These are phyloP conservation scores for Botryosphaeria dothidea DNA, from an alignment of 2,329 filamentous ascomycete genomes.

Conservation along the genomic window DNA sequence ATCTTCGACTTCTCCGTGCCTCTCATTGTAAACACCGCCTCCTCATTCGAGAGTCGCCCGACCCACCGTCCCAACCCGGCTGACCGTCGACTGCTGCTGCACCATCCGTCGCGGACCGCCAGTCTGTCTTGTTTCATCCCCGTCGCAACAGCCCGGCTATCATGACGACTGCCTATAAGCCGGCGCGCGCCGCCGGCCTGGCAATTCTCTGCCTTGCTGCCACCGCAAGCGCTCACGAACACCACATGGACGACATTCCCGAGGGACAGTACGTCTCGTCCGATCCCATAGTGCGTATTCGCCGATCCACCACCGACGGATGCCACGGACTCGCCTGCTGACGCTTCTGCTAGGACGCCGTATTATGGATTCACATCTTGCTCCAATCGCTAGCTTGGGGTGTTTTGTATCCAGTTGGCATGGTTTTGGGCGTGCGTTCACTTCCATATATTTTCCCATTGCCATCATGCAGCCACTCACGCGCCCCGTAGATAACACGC, in stretches of 20 bases:
- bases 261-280: slow-evolving; percentile 40
- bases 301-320: neutral
- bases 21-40: slow-evolving; percentile 1
- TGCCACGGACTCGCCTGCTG: slow-evolving; percentile 19
- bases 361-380: slow-evolving; percentile 92
- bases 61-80: neutral
- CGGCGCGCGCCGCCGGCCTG: slow-evolving; percentile 15
- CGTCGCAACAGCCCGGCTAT: slow-evolving; percentile 13
- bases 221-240: slow-evolving; percentile 47
- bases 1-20: slow-evolving; percentile 1
- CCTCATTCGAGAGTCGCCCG: neutral
- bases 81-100: slow-evolving; percentile 4
- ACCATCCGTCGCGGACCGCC: neutral
- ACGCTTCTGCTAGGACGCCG: slow-evolving; percentile 61
- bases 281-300: slow-evolving; percentile 33
- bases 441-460: neutral
- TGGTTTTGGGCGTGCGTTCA: slow-evolving; percentile 82
- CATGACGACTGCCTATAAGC: slow-evolving; percentile 16
- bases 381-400: slow-evolving; percentile 86
- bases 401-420: slow-evolving; percentile 87
- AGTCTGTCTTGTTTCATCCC: slow-evolving; percentile 6
- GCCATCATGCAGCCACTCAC: neutral
- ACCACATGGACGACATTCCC: slow-evolving; percentile 40
- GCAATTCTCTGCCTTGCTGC: slow-evolving; percentile 29
- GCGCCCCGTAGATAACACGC: slow-evolving; percentile 68